Percentiles rank a stretch among this genome's conserved stretches.
Conservation (phyloP, 2,329 filamentous ascomycete species). For the Zalaria sp. region DNA sequence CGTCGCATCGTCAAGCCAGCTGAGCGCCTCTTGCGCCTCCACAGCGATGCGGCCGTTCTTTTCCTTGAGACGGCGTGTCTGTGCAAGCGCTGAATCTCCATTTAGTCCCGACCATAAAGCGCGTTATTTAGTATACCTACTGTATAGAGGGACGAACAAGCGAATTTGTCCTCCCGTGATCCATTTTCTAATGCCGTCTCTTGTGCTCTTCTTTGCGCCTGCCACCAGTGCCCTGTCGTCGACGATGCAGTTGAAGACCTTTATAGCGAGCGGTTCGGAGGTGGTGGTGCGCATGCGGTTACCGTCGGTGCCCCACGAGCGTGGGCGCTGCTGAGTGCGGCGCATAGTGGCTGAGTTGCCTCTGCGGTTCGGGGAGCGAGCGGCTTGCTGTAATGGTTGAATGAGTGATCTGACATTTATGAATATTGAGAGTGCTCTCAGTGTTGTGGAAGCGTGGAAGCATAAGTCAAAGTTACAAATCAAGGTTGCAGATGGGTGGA, state of each 20-base stretch:
- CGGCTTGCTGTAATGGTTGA: not conserved
- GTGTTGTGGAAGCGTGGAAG: not conserved
- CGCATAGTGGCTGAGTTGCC: slow-evolving; percentile 1
- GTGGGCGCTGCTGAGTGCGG: slow-evolving; percentile 4
- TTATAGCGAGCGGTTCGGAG: slow-evolving; percentile 15
- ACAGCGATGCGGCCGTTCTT: slow-evolving; percentile 4
- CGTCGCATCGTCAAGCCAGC: slow-evolving; percentile 38
- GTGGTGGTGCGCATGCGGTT: not conserved
- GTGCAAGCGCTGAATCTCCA: slow-evolving; percentile 5
- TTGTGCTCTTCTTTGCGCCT: slow-evolving; percentile 36
- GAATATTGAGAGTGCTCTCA: not conserved
- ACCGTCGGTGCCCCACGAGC: not conserved
- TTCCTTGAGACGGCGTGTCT: slow-evolving; percentile 7
- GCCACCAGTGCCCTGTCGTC: slow-evolving; percentile 37
- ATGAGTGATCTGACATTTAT: not conserved
- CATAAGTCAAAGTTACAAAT: not conserved
- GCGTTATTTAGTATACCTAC: slow-evolving; percentile 19
- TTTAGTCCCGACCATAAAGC: not conserved
- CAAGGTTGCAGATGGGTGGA: not conserved
- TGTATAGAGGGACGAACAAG: slow-evolving; percentile 37
- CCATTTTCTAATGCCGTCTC: slow-evolving; percentile 39
- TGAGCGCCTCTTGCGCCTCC: slow-evolving; percentile 24
- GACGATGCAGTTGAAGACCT: slow-evolving; percentile 40
- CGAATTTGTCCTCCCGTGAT: slow-evolving; percentile 33
- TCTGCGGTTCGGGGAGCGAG: not conserved